Percentiles rank a stretch among this genome's conserved stretches.
Evolutionary conservation across 2,329 filamentous ascomycete genomes (phyloP).

Genomic region (Zasmidium citrigriseum): DNA sequence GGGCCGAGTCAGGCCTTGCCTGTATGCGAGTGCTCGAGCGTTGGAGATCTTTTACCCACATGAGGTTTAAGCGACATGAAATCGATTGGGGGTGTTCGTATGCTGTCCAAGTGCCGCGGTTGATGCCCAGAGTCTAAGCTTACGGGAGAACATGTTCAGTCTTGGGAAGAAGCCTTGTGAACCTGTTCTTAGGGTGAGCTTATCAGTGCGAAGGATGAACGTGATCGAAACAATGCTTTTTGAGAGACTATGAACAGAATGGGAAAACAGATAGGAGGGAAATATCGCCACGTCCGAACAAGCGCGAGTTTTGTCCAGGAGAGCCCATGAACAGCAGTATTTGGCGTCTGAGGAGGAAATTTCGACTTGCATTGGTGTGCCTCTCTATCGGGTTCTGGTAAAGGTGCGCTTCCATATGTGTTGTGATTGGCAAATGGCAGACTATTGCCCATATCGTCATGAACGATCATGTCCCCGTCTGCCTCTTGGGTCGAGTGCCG

Average conservation of each 20-base stretch:
- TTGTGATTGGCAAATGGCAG: no score
- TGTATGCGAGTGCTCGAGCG: conserved; percentile 7
- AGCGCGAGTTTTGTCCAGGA: conserved; percentile 6
- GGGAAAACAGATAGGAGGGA: background rate
- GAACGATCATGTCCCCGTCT: no score
- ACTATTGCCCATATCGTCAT: no score
- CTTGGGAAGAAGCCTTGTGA: no score
- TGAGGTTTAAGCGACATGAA: conserved; percentile 5
- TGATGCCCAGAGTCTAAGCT: background rate
- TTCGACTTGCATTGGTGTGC: background rate
- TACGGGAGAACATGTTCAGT: no score
- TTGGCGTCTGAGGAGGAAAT: background rate
- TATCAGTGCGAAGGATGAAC: no score
- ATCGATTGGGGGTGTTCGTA: background rate
- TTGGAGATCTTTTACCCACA: conserved; percentile 3
- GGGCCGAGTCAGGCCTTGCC: conserved; percentile 3
- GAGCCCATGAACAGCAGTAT: background rate
- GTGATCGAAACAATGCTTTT: no score
- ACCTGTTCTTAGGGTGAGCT: no score
- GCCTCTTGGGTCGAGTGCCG: no score
- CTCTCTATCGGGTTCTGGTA: background rate
- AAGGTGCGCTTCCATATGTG: no score
- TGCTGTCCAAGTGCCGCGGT: background rate
- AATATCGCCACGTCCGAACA: conserved; percentile 2
- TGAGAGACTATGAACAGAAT: background rate